Evolutionary conservation across 2,329 filamentous ascomycete species (phyloP).

Genomic region (Juglanconis juglandina): DNA sequence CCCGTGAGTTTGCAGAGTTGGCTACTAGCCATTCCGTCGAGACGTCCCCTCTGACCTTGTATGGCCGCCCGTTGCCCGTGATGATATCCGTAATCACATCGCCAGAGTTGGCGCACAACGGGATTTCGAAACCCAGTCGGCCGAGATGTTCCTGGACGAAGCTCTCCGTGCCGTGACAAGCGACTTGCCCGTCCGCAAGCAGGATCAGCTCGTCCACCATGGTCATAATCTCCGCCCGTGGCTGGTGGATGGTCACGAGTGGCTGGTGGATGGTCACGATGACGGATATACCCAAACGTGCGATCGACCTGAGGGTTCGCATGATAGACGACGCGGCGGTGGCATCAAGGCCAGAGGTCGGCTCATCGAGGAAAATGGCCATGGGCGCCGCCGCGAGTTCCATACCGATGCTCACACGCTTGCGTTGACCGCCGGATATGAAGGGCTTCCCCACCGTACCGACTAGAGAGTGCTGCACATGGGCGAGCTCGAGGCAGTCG

Average conservation of each 20-base stretch:
- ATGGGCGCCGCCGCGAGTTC: conserved; percentile 56
- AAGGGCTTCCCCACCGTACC: conserved; percentile 49
- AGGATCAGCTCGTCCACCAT: conserved; percentile 55
- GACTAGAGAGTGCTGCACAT: conserved; percentile 49
- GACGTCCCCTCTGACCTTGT: conserved; percentile 45
- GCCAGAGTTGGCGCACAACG: conserved; percentile 48
- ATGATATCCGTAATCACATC: conserved; percentile 62
- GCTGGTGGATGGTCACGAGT: conserved; percentile 59
- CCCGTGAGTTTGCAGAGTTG: conserved; percentile 39
- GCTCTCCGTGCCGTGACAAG: conserved; percentile 49
- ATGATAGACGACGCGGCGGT: conserved; percentile 55
- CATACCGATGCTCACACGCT: conserved; percentile 57
- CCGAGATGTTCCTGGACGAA: conserved; percentile 49
- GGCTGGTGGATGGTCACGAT: conserved; percentile 61
- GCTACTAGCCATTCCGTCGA: conserved; percentile 47
- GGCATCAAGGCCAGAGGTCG: conserved; percentile 52
- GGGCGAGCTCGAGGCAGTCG: conserved; percentile 49
- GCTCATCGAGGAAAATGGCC: conserved; percentile 53
- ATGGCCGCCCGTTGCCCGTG: conserved; percentile 51
- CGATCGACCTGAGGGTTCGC: conserved; percentile 50
- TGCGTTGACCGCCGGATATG: conserved; percentile 54
- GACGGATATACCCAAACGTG: conserved; percentile 52
- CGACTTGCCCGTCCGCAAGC: conserved; percentile 50
- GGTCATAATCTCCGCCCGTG: conserved; percentile 56
- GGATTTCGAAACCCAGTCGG: conserved; percentile 49